Conservation (phyloP, 257 asterid genomes). For the Solanum acaule region DNA sequence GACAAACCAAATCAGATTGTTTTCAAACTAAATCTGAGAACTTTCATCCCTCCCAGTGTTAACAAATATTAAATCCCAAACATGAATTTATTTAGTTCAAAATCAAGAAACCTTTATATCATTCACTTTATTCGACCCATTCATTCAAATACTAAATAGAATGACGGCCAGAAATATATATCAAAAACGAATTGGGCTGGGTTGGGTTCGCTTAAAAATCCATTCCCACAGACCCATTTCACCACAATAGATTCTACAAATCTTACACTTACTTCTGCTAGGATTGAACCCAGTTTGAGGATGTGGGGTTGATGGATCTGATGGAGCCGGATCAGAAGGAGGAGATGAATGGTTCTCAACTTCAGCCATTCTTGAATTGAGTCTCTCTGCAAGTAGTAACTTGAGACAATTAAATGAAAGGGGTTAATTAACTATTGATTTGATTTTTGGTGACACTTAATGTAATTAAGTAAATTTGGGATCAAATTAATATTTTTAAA, state of each 20-base stretch:
- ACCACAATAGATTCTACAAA: not conserved
- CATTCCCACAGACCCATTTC: not conserved
- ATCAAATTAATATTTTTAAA: no score
- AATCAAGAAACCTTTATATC: not conserved
- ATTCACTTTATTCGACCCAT: not conserved
- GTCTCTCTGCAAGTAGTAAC: not conserved
- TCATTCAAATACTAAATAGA: not conserved
- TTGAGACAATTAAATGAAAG: no score
- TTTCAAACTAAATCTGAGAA: not conserved
- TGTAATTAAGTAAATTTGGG: no score
- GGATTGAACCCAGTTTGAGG: constrained; percentile 52
- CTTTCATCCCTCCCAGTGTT: not conserved
- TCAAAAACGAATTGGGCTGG: not conserved
- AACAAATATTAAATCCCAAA: not conserved
- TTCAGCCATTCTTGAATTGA: constrained; percentile 28
- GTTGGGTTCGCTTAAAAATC: not conserved
- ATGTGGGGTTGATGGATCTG: constrained; percentile 16
- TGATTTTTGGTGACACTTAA: no score
- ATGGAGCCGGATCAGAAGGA: constrained; percentile 48
- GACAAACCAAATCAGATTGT: not conserved
- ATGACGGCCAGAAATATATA: not conserved
- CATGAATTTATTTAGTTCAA: not conserved
- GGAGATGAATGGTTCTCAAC: constrained; percentile 44
- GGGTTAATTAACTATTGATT: no score
- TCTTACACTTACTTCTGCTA: constrained; percentile 44